A percentile compares a stretch with the other conserved stretches of the same genome.
These are phyloP conservation scores for Quercus tomentella DNA, from an alignment of 331 rosid genomes.

Conservation along the genomic window DNA sequence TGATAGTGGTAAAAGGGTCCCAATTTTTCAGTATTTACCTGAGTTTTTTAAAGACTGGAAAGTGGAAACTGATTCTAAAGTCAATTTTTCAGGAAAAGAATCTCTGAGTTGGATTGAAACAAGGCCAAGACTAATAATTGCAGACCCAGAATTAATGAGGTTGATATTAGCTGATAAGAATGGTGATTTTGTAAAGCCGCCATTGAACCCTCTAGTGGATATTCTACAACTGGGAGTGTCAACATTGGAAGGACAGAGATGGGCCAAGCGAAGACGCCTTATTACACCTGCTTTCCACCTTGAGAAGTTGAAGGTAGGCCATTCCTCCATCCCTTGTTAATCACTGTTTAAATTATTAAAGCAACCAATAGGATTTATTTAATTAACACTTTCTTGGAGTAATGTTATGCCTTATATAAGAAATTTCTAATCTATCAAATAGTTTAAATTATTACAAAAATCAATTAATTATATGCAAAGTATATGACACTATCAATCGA, in stretches of 20 bases:
- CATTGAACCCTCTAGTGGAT: slow-evolving; percentile 28
- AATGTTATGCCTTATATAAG: too few species aligned
- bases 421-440: too few species aligned
- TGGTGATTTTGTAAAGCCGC: slow-evolving; percentile 31
- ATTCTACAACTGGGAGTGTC: slow-evolving; percentile 32
- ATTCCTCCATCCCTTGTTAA: too few species aligned
- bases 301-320: slow-evolving; percentile 34
- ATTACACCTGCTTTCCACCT: slow-evolving; percentile 39
- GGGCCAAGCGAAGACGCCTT: slow-evolving; percentile 37
- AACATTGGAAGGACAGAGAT: slow-evolving; percentile 36
- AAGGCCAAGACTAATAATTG: slow-evolving; percentile 31
- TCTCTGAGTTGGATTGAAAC: slow-evolving; percentile 30
- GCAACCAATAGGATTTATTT: too few species aligned
- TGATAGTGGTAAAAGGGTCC: too few species aligned
- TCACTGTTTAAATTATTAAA: neutral
- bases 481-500: too few species aligned
- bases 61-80: too few species aligned
- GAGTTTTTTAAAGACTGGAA: too few species aligned
- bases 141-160: slow-evolving; percentile 31
- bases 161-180: slow-evolving; percentile 28
- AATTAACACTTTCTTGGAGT: too few species aligned
- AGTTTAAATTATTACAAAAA: too few species aligned
- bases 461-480: too few species aligned
- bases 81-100: slow-evolving; percentile 21
- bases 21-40: too few species aligned